These are phyloP conservation scores for Tetracentron sinense DNA, from an alignment of 164 flowering plant genomes.

Conservation along the genomic window DNA sequence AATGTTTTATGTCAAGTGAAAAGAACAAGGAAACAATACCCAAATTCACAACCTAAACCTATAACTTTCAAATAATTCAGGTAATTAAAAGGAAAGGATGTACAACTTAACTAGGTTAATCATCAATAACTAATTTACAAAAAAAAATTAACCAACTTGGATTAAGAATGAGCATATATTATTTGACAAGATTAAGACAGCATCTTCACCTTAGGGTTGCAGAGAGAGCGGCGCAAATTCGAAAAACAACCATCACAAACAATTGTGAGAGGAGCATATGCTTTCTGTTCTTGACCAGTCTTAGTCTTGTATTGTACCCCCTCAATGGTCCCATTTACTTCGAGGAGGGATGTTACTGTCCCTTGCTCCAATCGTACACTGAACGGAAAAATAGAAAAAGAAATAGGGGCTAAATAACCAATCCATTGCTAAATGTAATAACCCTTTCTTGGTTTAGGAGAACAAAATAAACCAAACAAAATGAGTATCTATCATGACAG, in stretches of 20 bases:
- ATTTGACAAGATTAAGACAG: not conserved
- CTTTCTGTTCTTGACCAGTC: slow-evolving; percentile 53
- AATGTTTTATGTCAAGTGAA: not conserved
- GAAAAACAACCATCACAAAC: slow-evolving; percentile 97
- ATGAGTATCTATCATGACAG: not conserved
- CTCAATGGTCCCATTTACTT: slow-evolving; percentile 70
- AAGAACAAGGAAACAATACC: no score
- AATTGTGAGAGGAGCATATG: slow-evolving; percentile 81
- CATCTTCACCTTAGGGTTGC: slow-evolving; percentile 62
- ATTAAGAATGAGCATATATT: not conserved
- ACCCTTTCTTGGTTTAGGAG: not conserved
- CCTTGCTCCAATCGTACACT: slow-evolving; percentile 84
- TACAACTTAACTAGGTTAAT: no score
- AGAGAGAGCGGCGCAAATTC: slow-evolving; percentile 82
- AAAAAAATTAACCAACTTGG: no score
- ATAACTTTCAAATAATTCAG: not conserved
- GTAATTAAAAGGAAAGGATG: not conserved
- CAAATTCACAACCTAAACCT: no score
- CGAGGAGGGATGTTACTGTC: slow-evolving; percentile 71
- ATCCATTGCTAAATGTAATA: no score
- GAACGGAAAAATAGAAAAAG: not conserved
- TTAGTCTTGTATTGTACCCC: slow-evolving; percentile 75
- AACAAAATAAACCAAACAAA: not conserved
- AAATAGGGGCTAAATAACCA: not conserved
- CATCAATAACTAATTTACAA: not conserved